Conservation (phyloP, 2,329 filamentous ascomycete genomes). For the Cordyceps cicadae region DNA sequence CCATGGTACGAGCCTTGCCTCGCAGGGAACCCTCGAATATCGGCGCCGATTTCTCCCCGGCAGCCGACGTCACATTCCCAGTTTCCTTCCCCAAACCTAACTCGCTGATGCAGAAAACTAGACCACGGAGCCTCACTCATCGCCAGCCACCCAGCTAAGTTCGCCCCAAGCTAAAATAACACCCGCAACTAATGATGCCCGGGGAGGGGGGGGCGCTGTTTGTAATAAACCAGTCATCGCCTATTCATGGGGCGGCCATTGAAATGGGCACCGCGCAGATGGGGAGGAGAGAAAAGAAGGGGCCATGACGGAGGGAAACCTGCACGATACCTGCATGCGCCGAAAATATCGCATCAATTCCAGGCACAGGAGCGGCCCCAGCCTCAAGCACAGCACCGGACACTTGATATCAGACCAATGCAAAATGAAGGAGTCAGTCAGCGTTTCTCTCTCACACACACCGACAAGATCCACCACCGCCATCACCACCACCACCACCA, state of each 20-base stretch:
- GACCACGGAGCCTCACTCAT: background rate
- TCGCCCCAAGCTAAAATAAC: background rate
- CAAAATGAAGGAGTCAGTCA: background rate
- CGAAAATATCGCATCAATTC: conserved; percentile 2
- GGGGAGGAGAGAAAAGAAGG: no score
- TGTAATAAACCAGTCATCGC: background rate
- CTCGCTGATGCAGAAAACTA: background rate
- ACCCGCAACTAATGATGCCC: background rate
- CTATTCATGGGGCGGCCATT: background rate
- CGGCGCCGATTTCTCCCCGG: conserved; percentile 5
- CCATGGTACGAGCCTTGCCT: background rate
- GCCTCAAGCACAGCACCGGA: background rate
- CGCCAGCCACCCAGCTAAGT: background rate
- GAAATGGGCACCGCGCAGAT: background rate
- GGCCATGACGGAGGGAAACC: background rate
- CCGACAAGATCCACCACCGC: background rate
- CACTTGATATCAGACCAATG: background rate
- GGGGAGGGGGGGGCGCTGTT: background rate
- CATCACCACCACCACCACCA: background rate
- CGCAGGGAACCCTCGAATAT: background rate
- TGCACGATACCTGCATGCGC: background rate
- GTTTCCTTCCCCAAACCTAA: background rate
- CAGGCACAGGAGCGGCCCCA: background rate
- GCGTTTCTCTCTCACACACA: background rate
- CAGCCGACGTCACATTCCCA: conserved; percentile 1